Percentiles rank a stretch among this genome's conserved stretches.
Conservation (phyloP, 768 basidiomycete species). For the Agrocybe praecox region DNA sequence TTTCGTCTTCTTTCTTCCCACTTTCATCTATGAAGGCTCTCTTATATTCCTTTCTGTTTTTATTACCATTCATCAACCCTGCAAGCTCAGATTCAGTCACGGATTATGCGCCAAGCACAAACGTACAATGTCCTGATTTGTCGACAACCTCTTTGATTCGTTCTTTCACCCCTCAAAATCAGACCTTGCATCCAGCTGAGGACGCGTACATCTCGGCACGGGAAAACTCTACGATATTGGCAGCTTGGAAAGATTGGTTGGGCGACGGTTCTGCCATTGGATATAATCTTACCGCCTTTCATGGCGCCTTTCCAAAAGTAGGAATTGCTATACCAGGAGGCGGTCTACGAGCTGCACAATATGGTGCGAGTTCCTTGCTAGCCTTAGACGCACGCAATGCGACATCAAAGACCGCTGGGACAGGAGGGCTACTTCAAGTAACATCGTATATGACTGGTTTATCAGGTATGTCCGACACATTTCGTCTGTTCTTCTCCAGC, state of each 20-base stretch:
- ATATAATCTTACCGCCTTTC: conserved; percentile 49
- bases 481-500: background rate
- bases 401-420: conserved; percentile 56
- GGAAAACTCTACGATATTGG: conserved; percentile 37
- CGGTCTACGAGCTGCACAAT: conserved; percentile 69
- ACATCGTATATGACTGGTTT: conserved; percentile 68
- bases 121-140: conserved; percentile 54
- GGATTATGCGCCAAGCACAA: conserved; percentile 55
- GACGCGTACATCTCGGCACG: conserved; percentile 47
- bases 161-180: conserved; percentile 49
- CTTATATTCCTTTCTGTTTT: background rate
- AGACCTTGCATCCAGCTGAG: conserved; percentile 53
- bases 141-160: conserved; percentile 51
- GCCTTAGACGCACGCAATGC: conserved; percentile 65
- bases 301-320: conserved; percentile 47
- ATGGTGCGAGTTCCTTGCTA: conserved; percentile 59
- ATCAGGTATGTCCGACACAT: conserved; percentile 46
- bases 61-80: background rate
- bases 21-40: background rate
- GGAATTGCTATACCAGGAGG: conserved; percentile 74
- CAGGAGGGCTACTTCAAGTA: conserved; percentile 73
- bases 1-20: background rate
- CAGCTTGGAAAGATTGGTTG: conserved; percentile 63
- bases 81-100: conserved; percentile 10
- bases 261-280: conserved; percentile 54